These are phyloP conservation scores for Craspedostauros australis DNA, from an alignment of 108 stramenopile genomes.

Conservation along the genomic window DNA sequence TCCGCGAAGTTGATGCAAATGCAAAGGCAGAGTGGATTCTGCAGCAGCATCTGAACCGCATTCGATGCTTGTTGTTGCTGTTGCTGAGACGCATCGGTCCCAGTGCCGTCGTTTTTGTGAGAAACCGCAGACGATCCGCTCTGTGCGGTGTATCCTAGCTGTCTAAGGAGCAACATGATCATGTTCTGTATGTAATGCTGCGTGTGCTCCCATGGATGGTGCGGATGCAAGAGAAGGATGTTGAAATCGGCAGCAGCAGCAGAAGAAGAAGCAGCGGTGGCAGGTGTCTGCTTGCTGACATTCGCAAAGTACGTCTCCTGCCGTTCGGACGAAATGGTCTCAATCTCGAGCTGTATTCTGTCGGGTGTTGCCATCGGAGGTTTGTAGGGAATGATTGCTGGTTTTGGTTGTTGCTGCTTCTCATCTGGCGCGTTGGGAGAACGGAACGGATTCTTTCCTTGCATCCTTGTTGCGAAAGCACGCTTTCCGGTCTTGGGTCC, in stretches of 20 bases:
- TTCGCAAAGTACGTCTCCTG: too few species aligned
- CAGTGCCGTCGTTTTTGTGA: neutral
- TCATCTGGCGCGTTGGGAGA: neutral
- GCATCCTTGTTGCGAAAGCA: slow-evolving; percentile 33
- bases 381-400: slow-evolving; percentile 27
- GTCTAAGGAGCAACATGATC: neutral
- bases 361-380: slow-evolving; percentile 19
- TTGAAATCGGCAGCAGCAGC: slow-evolving; percentile 21
- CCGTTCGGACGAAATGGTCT: too few species aligned
- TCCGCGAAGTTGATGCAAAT: slow-evolving; percentile 48
- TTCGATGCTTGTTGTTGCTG: neutral
- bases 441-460: slow-evolving; percentile 53
- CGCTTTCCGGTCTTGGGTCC: slow-evolving; percentile 40
- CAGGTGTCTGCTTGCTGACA: too few species aligned
- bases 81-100: neutral
- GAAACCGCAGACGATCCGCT: too few species aligned
- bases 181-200: slow-evolving; percentile 2
- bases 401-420: neutral
- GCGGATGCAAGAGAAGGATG: slow-evolving; percentile 22
- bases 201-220: slow-evolving; percentile 1
- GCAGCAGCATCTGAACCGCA: too few species aligned
- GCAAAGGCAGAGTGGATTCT: slow-evolving; percentile 30
- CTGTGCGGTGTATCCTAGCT: neutral
- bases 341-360: slow-evolving; percentile 30
- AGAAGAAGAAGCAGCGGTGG: too few species aligned